A percentile compares a stretch with the other conserved stretches of the same genome.
These are phyloP conservation scores for Gossypium rotundifolium DNA, from an alignment of 345 rosid species.

Conservation along the genomic window DNA sequence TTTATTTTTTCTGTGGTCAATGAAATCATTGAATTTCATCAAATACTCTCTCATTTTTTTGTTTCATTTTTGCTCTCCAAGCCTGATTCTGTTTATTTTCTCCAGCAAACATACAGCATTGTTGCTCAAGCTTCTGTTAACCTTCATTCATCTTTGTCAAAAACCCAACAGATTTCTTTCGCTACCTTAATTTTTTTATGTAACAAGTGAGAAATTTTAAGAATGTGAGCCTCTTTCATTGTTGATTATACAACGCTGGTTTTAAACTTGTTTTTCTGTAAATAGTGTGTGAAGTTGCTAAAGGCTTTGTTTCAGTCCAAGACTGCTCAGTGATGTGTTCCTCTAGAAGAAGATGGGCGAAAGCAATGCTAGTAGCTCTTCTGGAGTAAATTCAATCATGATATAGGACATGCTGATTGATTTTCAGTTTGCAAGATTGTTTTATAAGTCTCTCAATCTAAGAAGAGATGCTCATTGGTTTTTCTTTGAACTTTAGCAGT, in stretches of 20 bases:
- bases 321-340: neutral
- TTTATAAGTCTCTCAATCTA: neutral
- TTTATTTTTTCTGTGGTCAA: too few relatives aligned
- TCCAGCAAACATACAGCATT: too few relatives aligned
- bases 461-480: neutral
- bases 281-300: too few relatives aligned
- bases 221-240: neutral
- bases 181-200: neutral
- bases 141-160: too few relatives aligned
- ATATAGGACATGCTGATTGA: neutral
- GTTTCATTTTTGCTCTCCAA: too few relatives aligned
- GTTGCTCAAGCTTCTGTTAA: too few relatives aligned
- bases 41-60: too few relatives aligned
- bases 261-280: neutral
- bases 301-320: neutral
- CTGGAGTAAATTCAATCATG: neutral
- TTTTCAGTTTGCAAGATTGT: neutral
- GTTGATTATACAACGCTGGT: neutral
- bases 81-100: too few relatives aligned
- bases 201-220: neutral
- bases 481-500: neutral
- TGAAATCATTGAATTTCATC: too few relatives aligned
- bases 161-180: neutral
- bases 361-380: neutral
- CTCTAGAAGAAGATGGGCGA: neutral